Conservation (phyloP, 345 rosid species). For the Citrus inodora region DNA sequence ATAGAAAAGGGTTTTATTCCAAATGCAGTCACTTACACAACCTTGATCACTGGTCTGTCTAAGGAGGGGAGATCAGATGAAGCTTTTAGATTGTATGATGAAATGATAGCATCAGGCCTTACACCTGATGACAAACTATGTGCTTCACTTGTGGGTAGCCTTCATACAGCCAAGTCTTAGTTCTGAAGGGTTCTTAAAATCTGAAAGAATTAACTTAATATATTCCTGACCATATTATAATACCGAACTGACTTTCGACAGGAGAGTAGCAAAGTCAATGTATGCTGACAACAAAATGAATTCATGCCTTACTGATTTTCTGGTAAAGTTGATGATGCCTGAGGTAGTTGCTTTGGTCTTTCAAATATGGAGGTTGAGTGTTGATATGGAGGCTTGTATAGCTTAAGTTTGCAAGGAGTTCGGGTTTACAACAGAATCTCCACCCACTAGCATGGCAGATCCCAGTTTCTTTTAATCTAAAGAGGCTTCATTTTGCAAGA, state of each 20-base stretch:
- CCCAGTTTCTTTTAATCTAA: neutral
- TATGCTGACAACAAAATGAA: neutral
- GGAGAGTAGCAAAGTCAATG: neutral
- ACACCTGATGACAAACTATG: slow-evolving; percentile 66
- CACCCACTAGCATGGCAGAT: neutral
- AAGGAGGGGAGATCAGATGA: slow-evolving; percentile 78
- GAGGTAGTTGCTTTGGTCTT: neutral
- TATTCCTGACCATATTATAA: neutral
- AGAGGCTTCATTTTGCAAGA: neutral
- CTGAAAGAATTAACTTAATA: neutral
- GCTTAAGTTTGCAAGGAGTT: neutral
- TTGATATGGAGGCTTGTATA: too few relatives aligned
- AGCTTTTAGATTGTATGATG: slow-evolving; percentile 70
- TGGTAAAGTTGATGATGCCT: neutral
- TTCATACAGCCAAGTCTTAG: slow-evolving; percentile 35
- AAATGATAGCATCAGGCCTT: slow-evolving; percentile 56
- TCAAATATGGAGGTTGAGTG: neutral
- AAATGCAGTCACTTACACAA: slow-evolving; percentile 52
- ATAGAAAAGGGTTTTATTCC: slow-evolving; percentile 42
- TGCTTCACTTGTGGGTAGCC: slow-evolving; percentile 66
- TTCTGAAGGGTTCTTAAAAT: neutral
- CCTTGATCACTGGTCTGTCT: slow-evolving; percentile 64
- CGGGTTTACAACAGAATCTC: neutral
- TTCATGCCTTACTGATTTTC: neutral
- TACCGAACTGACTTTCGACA: neutral